Evolutionary conservation across 768 basidiomycete species (phyloP).

Genomic region (Lactarius indigo): DNA sequence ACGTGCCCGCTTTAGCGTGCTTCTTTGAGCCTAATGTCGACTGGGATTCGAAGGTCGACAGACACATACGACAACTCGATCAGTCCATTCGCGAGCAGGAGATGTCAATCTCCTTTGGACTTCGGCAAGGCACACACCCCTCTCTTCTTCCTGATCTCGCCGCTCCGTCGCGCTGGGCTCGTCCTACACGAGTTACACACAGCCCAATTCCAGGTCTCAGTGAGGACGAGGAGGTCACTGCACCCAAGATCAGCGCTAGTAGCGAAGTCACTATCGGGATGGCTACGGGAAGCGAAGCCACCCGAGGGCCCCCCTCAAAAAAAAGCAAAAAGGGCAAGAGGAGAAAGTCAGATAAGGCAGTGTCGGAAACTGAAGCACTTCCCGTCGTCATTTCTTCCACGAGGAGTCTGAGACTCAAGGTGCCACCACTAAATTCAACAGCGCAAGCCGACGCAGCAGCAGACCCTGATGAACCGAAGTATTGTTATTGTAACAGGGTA

Average conservation of each 20-base stretch:
- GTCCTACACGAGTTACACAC: constrained; percentile 41
- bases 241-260: constrained; percentile 8
- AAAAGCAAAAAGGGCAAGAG: constrained; percentile 28
- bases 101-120: constrained; percentile 49
- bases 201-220: constrained; percentile 39
- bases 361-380: neutral
- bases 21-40: neutral
- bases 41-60: constrained; percentile 53
- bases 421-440: constrained; percentile 33
- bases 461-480: constrained; percentile 48
- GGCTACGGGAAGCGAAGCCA: constrained; percentile 12
- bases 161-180: constrained; percentile 48
- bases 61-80: constrained; percentile 75
- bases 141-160: constrained; percentile 61
- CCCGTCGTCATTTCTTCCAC: neutral
- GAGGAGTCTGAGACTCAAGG: constrained; percentile 35
- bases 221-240: constrained; percentile 20
- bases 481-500: constrained; percentile 78
- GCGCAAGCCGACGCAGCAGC: constrained; percentile 24
- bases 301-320: constrained; percentile 16
- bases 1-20: neutral
- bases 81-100: constrained; percentile 66
- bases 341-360: constrained; percentile 28
- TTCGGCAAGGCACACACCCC: constrained; percentile 50
- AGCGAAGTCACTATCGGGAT: constrained; percentile 20